Percentiles rank a stretch among this genome's conserved stretches.
These are phyloP conservation scores for Arachnomyces sp. DNA, from an alignment of 2,329 filamentous ascomycete genomes.

Conservation along the genomic window DNA sequence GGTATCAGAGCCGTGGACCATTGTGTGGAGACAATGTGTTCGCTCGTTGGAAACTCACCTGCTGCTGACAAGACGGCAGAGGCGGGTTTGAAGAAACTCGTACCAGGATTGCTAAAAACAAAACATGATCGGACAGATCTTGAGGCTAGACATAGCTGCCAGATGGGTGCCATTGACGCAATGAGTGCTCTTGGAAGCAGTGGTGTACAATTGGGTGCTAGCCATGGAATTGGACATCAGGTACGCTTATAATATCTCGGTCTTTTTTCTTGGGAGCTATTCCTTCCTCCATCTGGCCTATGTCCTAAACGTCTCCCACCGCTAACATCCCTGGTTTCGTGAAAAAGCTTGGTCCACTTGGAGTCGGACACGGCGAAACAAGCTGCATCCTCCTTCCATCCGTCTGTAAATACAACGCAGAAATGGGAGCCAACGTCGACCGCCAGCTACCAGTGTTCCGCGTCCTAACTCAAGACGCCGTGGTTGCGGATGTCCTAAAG, in stretches of 20 bases:
- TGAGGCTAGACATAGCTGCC: slow-evolving; percentile 40
- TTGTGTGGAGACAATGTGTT: slow-evolving; percentile 50
- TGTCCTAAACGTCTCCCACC: neutral
- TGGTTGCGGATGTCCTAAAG: slow-evolving; percentile 31
- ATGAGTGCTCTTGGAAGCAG: slow-evolving; percentile 41
- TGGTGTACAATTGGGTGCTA: slow-evolving; percentile 40
- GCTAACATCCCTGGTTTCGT: too few species aligned
- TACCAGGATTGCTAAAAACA: slow-evolving; percentile 37
- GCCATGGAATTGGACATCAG: slow-evolving; percentile 48
- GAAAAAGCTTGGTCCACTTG: slow-evolving; percentile 43
- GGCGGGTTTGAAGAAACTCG: slow-evolving; percentile 34
- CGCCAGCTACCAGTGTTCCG: slow-evolving; percentile 36
- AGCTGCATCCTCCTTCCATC: slow-evolving; percentile 50
- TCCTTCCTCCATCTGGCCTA: neutral
- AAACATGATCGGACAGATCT: slow-evolving; percentile 31
- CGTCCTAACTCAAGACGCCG: slow-evolving; percentile 32
- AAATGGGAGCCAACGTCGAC: slow-evolving; percentile 34
- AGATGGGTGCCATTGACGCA: slow-evolving; percentile 46
- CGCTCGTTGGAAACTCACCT: slow-evolving; percentile 24
- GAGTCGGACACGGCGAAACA: slow-evolving; percentile 55
- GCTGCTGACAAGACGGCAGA: slow-evolving; percentile 31
- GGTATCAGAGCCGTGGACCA: slow-evolving; percentile 53
- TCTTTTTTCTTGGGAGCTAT: neutral
- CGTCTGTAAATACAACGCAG: slow-evolving; percentile 50
- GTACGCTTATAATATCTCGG: slow-evolving; percentile 21